Evolutionary conservation across 2,329 filamentous ascomycete species (phyloP), one percentile per base, ranked within the genome.

Genomic region (Penicillium sp.): DNA sequence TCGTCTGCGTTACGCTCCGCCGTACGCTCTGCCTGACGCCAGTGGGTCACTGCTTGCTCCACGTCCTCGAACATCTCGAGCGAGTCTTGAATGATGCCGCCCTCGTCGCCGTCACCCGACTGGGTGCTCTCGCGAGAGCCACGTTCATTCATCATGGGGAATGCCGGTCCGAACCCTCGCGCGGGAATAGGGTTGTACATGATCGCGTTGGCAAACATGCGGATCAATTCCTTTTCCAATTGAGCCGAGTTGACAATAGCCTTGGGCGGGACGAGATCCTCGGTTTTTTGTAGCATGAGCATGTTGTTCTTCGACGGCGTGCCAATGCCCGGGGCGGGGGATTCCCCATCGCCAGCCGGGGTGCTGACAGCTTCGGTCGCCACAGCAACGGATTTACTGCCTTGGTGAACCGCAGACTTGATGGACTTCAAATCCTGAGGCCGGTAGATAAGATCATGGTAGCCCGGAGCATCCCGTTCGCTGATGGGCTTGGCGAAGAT

Each of bases 161-260:
- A 86, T 0, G 76, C 73, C 2, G 77, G 74, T 0, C 85, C 85
- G 8, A 85, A 82, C 0, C 86, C 85, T 26, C 84, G 80, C 56
- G 86, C 76, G 0, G 85, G 83, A 53, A 95, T 88, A 0, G 87
- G 84, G 60, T 97, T 97, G 75, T 95, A 98, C 93, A 98, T 97
- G 69, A 96, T 86, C 13, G 93, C 91, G 62, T 97, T 97, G 57
- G 90, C 89, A 67, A 97, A 95, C 88, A 97, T 96, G 60, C 94
- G 87, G 59, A 94, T 88, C 9, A 97, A 75, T 66, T 97, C 91
- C 56, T 90, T 88, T 69, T 97, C 91, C 12, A 97, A 77, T 66
- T 97, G 93, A 1, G 86, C 83, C 43, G 87, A 90, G 68, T 97
- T 97, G 68, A 97, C 88, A 59, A 97, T 95, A 18, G 84, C 88